Percentiles rank a stretch among this genome's conserved stretches.
Evolutionary conservation across 768 basidiomycete species (phyloP).

Genomic region (Omphalotus guepiniiformis): DNA sequence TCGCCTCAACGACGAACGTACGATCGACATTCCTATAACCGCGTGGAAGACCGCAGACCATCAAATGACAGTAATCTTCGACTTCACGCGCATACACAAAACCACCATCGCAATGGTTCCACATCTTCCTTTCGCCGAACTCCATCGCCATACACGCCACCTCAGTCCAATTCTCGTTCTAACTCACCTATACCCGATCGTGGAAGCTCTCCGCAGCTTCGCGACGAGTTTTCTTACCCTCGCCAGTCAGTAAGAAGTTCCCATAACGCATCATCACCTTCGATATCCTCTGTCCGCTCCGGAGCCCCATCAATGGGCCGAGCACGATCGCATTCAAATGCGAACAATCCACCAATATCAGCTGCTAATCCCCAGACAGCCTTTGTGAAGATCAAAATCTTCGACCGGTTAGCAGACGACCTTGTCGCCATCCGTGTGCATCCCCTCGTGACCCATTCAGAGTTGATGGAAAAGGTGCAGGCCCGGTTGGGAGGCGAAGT

Average conservation of each 20-base stretch:
- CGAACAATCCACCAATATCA: conserved; percentile 71
- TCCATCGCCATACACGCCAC: conserved; percentile 30
- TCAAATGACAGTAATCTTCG: conserved; percentile 38
- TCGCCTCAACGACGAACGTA: conserved; percentile 36
- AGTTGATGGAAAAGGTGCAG: conserved; percentile 90
- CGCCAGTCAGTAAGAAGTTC: background rate
- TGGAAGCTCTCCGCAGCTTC: conserved; percentile 26
- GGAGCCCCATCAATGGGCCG: conserved; percentile 44
- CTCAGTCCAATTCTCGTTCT: conserved; percentile 29
- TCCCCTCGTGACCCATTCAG: conserved; percentile 79
- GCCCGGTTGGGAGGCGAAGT: conserved; percentile 78
- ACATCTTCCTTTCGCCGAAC: conserved; percentile 39
- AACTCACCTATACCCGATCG: conserved; percentile 38
- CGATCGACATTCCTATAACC: conserved; percentile 38
- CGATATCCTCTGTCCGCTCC: conserved; percentile 48
- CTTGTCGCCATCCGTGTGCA: conserved; percentile 96
- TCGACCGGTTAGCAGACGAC: conserved; percentile 90
- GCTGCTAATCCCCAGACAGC: conserved; percentile 76
- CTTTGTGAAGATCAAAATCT: conserved; percentile 98
- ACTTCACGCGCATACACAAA: conserved; percentile 39
- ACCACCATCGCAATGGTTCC: conserved; percentile 50
- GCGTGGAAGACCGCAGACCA: conserved; percentile 28
- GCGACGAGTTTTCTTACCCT: background rate
- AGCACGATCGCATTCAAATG: conserved; percentile 55
- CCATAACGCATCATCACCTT: conserved; percentile 31